Evolutionary conservation across 129 eudicot genomes (phyloP).

Genomic region (Dittrichia graveolens): DNA sequence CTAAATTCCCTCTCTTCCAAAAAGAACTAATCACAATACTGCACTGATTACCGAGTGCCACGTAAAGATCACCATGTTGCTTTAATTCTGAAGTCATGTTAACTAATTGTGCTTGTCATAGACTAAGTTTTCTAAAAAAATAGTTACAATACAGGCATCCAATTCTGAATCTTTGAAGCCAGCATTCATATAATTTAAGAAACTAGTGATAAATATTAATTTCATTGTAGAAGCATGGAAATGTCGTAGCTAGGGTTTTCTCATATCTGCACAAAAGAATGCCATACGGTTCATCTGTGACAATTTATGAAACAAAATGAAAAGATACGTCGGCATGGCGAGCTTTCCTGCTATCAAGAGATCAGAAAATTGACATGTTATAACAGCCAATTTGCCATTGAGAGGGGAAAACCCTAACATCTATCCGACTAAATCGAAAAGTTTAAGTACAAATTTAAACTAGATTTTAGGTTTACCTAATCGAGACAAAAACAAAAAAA

Average conservation of each 20-base stretch:
- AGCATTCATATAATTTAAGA: neutral
- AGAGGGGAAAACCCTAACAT: slow-evolving; percentile 4
- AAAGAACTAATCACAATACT: neutral
- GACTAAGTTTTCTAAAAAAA: neutral
- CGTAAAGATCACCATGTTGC: neutral
- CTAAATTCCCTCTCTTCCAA: neutral
- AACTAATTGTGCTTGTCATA: neutral
- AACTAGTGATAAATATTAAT: neutral
- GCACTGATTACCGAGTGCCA: neutral
- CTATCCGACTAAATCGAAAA: neutral
- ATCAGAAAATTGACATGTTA: neutral
- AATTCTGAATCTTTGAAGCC: neutral
- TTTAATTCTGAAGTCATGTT: neutral
- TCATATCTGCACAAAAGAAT: slow-evolving; percentile 17
- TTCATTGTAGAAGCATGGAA: neutral
- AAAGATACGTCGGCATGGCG: neutral
- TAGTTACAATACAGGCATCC: neutral
- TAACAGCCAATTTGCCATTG: neutral
- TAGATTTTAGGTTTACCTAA: neutral
- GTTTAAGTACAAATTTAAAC: neutral
- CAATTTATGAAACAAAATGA: neutral
- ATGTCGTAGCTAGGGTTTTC: slow-evolving; percentile 26
- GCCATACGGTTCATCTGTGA: neutral
- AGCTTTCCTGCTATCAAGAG: neutral
- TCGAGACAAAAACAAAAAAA: neutral